phyloP scores from a whole-genome alignment of 2,329 filamentous ascomycete species.

The Cyphellophora europaea region DNA sequence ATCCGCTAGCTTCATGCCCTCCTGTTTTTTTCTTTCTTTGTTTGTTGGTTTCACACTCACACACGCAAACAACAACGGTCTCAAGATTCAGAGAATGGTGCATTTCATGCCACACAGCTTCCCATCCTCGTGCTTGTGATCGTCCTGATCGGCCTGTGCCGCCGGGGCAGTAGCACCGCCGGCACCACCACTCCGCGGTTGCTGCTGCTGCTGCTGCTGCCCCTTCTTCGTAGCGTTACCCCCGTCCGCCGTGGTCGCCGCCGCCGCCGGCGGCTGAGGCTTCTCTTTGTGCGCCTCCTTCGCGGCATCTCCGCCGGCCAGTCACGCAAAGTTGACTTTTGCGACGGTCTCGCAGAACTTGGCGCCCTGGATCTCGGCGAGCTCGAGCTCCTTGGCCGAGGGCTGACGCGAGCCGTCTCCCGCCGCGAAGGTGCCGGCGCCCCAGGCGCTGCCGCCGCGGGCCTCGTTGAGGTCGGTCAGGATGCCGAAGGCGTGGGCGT shows the following conservation, averaged over 20 bases:
- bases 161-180: not conserved
- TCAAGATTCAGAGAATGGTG: not conserved
- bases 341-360: conserved; percentile 67
- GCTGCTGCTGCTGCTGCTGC: too few species aligned
- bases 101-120: conserved; percentile 1
- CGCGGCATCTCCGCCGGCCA: not conserved
- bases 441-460: conserved; percentile 84
- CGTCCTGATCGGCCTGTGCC: not conserved
- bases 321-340: conserved; percentile 57
- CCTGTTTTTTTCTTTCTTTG: too few species aligned
- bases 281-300: too few species aligned
- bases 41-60: too few species aligned
- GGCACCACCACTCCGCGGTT: too few species aligned
- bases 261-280: too few species aligned
- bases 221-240: too few species aligned
- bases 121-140: not conserved
- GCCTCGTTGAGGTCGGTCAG: conserved; percentile 67
- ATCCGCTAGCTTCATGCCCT: too few species aligned
- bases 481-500: conserved; percentile 65
- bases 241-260: not conserved
- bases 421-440: conserved; percentile 77
- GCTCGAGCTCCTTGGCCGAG: conserved; percentile 59
- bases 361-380: conserved; percentile 78
- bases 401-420: conserved; percentile 80
- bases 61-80: too few species aligned